Evolutionary conservation across 1,284 basidiomycete species (phyloP).

Genomic region (Boletus putidus): DNA sequence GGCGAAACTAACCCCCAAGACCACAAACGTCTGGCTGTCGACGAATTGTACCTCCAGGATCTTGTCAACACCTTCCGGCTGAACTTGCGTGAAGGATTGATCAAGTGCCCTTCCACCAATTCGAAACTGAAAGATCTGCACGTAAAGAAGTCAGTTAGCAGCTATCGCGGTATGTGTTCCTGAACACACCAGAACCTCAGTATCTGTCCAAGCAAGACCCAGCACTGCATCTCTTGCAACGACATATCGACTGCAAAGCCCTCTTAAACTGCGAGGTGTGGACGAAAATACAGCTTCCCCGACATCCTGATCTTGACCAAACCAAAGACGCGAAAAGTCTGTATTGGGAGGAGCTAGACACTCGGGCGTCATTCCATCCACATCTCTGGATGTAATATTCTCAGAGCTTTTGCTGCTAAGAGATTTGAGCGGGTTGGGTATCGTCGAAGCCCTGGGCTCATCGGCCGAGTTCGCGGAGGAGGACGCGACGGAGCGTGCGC

Average conservation of each 20-base stretch:
- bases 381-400: conserved; percentile 37
- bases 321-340: conserved; percentile 28
- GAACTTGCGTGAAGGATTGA: conserved; percentile 14
- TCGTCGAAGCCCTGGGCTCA: conserved; percentile 33
- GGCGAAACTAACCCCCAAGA: conserved; percentile 30
- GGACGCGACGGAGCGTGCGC: conserved; percentile 24
- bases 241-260: conserved; percentile 27
- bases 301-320: conserved; percentile 31
- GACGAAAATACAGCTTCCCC: conserved; percentile 26
- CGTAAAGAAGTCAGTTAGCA: background rate
- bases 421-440: conserved; percentile 61
- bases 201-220: conserved; percentile 33
- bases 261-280: conserved; percentile 9
- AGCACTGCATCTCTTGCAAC: conserved; percentile 26
- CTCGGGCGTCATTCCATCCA: background rate
- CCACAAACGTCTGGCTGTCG: conserved; percentile 27
- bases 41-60: conserved; percentile 28
- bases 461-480: conserved; percentile 26
- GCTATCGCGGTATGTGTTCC: background rate
- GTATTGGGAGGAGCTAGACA: conserved; percentile 10
- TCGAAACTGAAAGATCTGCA: conserved; percentile 31
- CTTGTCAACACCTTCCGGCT: conserved; percentile 24
- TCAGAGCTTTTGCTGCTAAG: conserved; percentile 36
- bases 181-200: conserved; percentile 31
- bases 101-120: background rate